These are phyloP conservation scores for Globisporangium paddicum DNA, from an alignment of 352 stramenopile species.

Conservation along the genomic window DNA sequence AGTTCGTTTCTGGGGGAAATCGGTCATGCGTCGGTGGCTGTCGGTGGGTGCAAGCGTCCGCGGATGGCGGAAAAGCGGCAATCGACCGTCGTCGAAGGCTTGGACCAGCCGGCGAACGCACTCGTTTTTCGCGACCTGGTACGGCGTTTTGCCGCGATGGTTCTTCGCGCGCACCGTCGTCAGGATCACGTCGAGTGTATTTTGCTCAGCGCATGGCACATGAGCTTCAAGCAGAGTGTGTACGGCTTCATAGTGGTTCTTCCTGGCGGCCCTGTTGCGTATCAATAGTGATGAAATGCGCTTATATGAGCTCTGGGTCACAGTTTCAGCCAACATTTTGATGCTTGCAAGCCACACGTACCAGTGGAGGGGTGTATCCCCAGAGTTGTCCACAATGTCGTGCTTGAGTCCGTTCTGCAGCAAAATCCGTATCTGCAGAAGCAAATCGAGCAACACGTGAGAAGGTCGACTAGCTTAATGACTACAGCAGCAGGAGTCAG, in stretches of 20 bases:
- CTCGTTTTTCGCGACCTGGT: slow-evolving; percentile 35
- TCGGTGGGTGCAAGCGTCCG: background rate
- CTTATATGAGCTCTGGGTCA: background rate
- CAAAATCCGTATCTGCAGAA: slow-evolving; percentile 39
- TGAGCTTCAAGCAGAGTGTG: slow-evolving; percentile 42
- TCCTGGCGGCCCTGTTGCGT: slow-evolving; percentile 40
- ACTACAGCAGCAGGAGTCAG: background rate
- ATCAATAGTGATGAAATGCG: background rate
- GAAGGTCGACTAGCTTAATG: background rate
- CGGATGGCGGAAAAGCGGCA: slow-evolving; percentile 21
- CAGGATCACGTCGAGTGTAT: slow-evolving; percentile 23
- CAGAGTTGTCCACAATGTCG: slow-evolving; percentile 36
- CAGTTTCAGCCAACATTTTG: background rate
- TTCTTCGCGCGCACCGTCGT: slow-evolving; percentile 39
- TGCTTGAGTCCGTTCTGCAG: slow-evolving; percentile 36
- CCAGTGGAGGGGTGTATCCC: slow-evolving; percentile 69
- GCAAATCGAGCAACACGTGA: background rate
- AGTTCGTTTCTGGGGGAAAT: slow-evolving; percentile 12
- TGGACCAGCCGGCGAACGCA: slow-evolving; percentile 38
- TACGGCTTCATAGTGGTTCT: slow-evolving; percentile 56
- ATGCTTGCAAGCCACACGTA: too few relatives aligned
- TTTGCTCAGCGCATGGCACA: slow-evolving; percentile 22
- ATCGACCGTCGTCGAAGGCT: slow-evolving; percentile 42
- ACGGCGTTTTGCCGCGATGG: slow-evolving; percentile 36
- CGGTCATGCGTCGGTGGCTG: slow-evolving; percentile 23